These are phyloP conservation scores for Fusarium heterosporum DNA, from an alignment of 2,329 filamentous ascomycete genomes.

Conservation along the genomic window DNA sequence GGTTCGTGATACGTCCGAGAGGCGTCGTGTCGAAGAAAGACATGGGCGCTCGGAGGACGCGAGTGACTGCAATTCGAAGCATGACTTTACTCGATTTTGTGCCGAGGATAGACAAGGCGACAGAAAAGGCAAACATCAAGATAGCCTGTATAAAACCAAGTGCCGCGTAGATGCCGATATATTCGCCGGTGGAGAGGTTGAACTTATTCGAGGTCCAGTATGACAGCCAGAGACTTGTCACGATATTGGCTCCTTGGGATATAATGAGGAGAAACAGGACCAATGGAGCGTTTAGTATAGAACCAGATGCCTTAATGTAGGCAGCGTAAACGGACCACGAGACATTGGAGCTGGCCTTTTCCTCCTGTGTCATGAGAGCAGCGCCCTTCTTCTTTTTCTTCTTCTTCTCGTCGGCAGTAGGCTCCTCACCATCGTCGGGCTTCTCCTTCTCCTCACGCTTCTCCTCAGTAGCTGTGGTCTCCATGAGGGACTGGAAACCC, in stretches of 20 bases:
- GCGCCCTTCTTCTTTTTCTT: slow-evolving; percentile 68
- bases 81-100: slow-evolving; percentile 86
- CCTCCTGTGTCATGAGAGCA: slow-evolving; percentile 77
- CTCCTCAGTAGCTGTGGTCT: slow-evolving; percentile 80
- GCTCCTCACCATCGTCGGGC: slow-evolving; percentile 58
- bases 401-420: slow-evolving; percentile 56
- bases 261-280: slow-evolving; percentile 72
- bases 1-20: slow-evolving; percentile 93
- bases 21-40: slow-evolving; percentile 98
- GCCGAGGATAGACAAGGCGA: slow-evolving; percentile 80
- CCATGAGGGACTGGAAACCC: slow-evolving; percentile 87
- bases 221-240: slow-evolving; percentile 90
- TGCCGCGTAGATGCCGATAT: slow-evolving; percentile 78
- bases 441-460: slow-evolving; percentile 65
- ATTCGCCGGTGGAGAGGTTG: slow-evolving; percentile 72
- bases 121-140: slow-evolving; percentile 83
- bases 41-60: slow-evolving; percentile 80
- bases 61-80: slow-evolving; percentile 81
- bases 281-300: slow-evolving; percentile 74
- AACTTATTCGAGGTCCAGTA: slow-evolving; percentile 92
- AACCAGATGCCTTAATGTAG: slow-evolving; percentile 81
- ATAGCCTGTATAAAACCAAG: slow-evolving; percentile 78
- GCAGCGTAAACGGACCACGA: slow-evolving; percentile 82
- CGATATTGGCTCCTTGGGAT: slow-evolving; percentile 86
- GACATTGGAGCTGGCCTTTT: slow-evolving; percentile 79